Base-by-base conservation (phyloP, 2,329 filamentous ascomycete species). In the Tolypocladium ovalisporum region DNA sequence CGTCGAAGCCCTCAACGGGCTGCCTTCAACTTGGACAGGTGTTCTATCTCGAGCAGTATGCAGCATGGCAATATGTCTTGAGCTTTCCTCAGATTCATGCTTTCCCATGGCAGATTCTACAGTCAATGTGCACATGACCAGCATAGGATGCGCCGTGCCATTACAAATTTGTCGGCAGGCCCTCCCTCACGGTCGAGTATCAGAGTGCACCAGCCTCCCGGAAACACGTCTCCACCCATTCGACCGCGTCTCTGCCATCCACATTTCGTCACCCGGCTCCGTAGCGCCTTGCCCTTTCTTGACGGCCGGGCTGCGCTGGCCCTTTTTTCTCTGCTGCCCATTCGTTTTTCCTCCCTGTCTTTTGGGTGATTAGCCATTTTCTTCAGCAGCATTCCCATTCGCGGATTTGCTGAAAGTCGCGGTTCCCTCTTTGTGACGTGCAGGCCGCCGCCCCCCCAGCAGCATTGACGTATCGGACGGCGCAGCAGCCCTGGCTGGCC, bases 191-290 rank as follows among this genome's bases (percentile, higher is more conserved):
- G 10, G 24, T 13, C 44, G 17, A 13, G 7, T 7, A 34, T 24
- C 13, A 35, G 24, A 29, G 35, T 40, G 40, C 37, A 40, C 52
- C 52, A 54, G 52, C 52, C 52, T 54, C 52, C 52, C 19, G 22
- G 44, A 54, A 39, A 54, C 52, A 54, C 52, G 52, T 54, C 52
- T 54, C 52, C 52, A 54, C 52, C 32, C 52, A n/a, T n/a, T 39
- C 24, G 52, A 54, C 52, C 52, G 52, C 52, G 52, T 54, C 52
- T 37, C 15, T 24, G 36, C 35, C 36, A 54, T 32, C 9, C n/a
- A 32, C 24, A 29, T 49, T 49, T 32, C 24, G 15, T 49, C 44
- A 32, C 44, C 5, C 27, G 7, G 12, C 13, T 32, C 44, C 7
- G 27, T 29, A 9, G 27, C 44, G 44, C 44, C 44, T 27, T n/a